Base-by-base conservation (phyloP, 805 yeast species). In the Phaffomyces thermotolerans region DNA sequence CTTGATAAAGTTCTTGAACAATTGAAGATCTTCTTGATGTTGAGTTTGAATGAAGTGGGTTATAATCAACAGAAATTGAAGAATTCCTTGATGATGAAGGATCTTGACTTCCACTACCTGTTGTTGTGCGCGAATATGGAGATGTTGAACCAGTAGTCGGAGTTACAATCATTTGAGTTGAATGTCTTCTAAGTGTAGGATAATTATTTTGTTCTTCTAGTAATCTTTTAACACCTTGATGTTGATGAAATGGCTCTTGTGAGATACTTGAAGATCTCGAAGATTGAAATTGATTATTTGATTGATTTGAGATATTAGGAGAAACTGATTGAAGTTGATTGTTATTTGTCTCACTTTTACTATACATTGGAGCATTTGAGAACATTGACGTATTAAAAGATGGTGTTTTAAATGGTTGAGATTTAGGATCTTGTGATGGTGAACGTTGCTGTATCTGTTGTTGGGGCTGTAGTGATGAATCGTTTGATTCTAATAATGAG, bases 1-100 rank as follows among this genome's bases (percentile, higher is more conserved):
- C 22, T 6, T 73, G 72, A 57, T 68, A 69, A 40, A 67, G 57
- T 45, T 71, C 75, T 8, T 67, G 72, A 13, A 71, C 72, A 37
- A 68, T 51, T 4, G 72, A 66, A 8, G 73, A 66, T 42, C 73
- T 63, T 51, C 75, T 59, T 42, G 69, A 64, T 6, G 60, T 57
- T 10, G 68, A 59, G 40, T 53, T 56, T 10, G 45, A 40, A 24
- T 37, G 43, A 9, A 31, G 15, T 27, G 49, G 53, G 43, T 42
- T 40, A 45, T 47, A 66, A 50, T 52, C 64, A 32, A 63, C 57
- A 1, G 71, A 64, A 34, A 69, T 62, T 4, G 72, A 68, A 47
- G 68, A 66, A 50, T 68, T 65, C 47, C 75, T 57, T 15, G 70
- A 63, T 13, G 64, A 64, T 9, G 36, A 43, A 22, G 34, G 40